Evolutionary conservation across 2,329 filamentous ascomycete species (phyloP), one percentile per base, ranked within the genome.

Genomic region (Penicillium sclerotiorum): DNA sequence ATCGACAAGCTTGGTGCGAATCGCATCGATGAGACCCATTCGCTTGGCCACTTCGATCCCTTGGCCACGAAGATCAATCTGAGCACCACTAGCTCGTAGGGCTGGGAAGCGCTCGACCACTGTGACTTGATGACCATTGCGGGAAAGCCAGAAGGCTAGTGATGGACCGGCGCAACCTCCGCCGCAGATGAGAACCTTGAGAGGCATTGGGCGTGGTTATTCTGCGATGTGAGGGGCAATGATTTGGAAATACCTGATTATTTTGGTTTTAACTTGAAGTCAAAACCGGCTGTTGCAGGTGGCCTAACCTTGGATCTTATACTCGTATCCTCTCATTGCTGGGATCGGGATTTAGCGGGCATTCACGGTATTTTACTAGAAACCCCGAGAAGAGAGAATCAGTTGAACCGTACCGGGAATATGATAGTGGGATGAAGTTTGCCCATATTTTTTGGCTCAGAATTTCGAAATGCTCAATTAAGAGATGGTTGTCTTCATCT

Each of bases 51-150:
- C 73, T 15, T 79, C 70, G 37, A 83, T 72, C 0, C 76, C 80
- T 18, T 75, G 72, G 11, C 73, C 77, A 3, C 79, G 75, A 2
- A 85, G 66, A 58, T 85, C 82, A 22, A 85, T 64, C 41, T 82
- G 80, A 3, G 77, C 74, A 0, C 82, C 82, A 0, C 70, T 69
- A 1, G 71, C 65, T 2, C 81, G 74, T 0, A 82, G 61, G 1
- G 36, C 40, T 3, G 72, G 61, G 27, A 56, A 71, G 1, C 76
- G 71, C 55, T 79, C 77, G 28, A 78, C 56, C 25, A 79, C 51
- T 1, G 72, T 73, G 32, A 74, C 62, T 25, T 58, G 48, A 49
- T 70, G 66, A 4, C 68, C 65, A 8, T 60, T 49, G 18, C 63
- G 64, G 5, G 77, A 66, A 7, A 83, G 74, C 66, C 75, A 78